Conservation (phyloP, 805 yeast species). For the Cephaloascus albidus region DNA sequence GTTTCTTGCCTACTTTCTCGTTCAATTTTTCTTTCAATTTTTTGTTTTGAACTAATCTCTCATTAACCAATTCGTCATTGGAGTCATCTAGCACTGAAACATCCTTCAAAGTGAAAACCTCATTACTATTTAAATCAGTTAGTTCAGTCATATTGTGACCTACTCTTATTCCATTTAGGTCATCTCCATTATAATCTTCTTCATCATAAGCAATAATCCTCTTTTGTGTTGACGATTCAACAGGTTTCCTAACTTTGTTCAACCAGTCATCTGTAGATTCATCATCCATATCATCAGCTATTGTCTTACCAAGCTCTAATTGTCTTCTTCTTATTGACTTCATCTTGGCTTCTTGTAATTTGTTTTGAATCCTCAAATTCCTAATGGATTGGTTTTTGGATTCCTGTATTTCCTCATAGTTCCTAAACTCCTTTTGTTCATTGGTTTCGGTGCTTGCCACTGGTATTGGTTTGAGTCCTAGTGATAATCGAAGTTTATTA, state of each 20-base stretch:
- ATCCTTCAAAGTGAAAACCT: slow-evolving; percentile 26
- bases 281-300: slow-evolving; percentile 15
- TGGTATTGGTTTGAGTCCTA: slow-evolving; percentile 47
- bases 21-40: slow-evolving; percentile 13
- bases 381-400: background rate
- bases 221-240: slow-evolving; percentile 6
- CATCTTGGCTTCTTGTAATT: slow-evolving; percentile 11
- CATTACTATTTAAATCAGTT: slow-evolving; percentile 22
- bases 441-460: background rate
- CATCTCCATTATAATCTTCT: slow-evolving; percentile 13
- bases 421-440: too few relatives aligned
- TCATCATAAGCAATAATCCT: slow-evolving; percentile 1
- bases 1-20: too few relatives aligned
- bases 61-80: slow-evolving; percentile 19
- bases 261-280: slow-evolving; percentile 32
- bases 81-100: slow-evolving; percentile 15
- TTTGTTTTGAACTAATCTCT: slow-evolving; percentile 10
- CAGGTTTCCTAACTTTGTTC: slow-evolving; percentile 18
- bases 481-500: slow-evolving; percentile 36
- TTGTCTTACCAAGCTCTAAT: slow-evolving; percentile 12
- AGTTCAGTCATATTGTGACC: slow-evolving; percentile 38
- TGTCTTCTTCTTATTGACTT: slow-evolving; percentile 11
- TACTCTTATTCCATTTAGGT: slow-evolving; percentile 26
- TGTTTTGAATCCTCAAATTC: slow-evolving; percentile 6
- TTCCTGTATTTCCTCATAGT: background rate